These are phyloP conservation scores for Saposhnikovia divaricata DNA, from an alignment of 129 eudicot species.

Conservation along the genomic window DNA sequence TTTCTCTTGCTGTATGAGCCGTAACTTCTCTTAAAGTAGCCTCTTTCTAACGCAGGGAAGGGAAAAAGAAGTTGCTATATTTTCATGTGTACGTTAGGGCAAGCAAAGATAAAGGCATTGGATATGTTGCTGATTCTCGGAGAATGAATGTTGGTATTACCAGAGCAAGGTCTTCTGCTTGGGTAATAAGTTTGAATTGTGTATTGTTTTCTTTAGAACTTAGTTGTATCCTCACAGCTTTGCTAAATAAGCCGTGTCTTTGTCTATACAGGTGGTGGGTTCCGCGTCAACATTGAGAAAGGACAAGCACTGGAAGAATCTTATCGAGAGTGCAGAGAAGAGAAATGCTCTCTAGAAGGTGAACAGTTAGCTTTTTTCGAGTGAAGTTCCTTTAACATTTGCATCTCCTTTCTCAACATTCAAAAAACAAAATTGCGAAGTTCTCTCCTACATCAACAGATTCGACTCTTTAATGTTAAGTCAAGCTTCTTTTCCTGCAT, in stretches of 20 bases:
- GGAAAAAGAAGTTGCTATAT: constrained; percentile 77
- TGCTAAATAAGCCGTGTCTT: no score
- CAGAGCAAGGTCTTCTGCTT: no score
- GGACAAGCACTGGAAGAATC: no score
- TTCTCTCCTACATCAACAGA: background rate
- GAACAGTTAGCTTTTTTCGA: no score
- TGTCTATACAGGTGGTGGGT: no score
- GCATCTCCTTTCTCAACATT: background rate
- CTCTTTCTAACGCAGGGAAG: constrained; percentile 48
- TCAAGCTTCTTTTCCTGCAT: background rate
- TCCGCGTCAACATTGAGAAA: no score
- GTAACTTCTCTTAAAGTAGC: background rate
- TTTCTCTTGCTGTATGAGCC: background rate
- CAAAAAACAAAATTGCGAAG: background rate
- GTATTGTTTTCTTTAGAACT: no score
- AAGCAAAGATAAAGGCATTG: constrained; percentile 63
- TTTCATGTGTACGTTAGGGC: constrained; percentile 78
- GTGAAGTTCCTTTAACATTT: background rate
- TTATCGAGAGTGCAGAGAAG: no score
- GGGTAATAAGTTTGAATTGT: no score
- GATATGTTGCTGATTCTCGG: constrained; percentile 71
- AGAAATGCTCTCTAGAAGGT: no score
- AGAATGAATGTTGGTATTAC: constrained; percentile 17
- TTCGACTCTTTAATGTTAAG: background rate
- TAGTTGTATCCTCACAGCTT: no score